Percentiles rank a stretch among this genome's conserved stretches.
Evolutionary conservation across 208 protist species (phyloP).

Genomic region (Acanthamoeba healyi): DNA sequence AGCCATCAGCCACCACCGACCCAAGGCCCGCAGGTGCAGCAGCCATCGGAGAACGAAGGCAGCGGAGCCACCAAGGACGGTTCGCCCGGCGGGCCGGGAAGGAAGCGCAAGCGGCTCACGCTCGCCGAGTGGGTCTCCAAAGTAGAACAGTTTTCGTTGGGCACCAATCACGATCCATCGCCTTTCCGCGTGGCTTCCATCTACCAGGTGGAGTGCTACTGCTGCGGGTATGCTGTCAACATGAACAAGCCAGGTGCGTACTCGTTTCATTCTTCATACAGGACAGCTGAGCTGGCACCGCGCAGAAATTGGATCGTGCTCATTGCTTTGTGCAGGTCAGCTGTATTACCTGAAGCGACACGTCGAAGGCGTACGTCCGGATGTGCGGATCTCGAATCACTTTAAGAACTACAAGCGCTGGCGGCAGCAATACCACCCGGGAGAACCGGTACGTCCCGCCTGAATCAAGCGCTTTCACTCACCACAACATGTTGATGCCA

Average conservation of each 20-base stretch:
- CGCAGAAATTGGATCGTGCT: too few relatives aligned
- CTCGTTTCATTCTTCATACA: background rate
- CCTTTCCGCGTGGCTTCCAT: conserved; percentile 71
- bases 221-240: conserved; percentile 67
- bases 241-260: conserved; percentile 71
- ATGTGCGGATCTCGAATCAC: conserved; percentile 57
- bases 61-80: background rate
- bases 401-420: conserved; percentile 73
- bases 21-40: background rate
- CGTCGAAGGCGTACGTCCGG: conserved; percentile 62
- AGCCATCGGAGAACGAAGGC: background rate
- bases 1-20: background rate
- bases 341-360: conserved; percentile 72
- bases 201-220: conserved; percentile 74
- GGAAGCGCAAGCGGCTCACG: conserved; percentile 49
- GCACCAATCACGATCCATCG: conserved; percentile 54
- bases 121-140: conserved; percentile 50
- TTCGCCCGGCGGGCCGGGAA: background rate
- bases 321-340: conserved; percentile 19
- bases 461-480: background rate
- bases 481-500: background rate
- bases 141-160: conserved; percentile 55
- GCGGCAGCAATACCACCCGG: conserved; percentile 16
- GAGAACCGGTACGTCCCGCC: background rate
- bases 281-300: too few relatives aligned